Evolutionary conservation across 345 rosid species (phyloP).

Genomic region (Combretum micranthum): DNA sequence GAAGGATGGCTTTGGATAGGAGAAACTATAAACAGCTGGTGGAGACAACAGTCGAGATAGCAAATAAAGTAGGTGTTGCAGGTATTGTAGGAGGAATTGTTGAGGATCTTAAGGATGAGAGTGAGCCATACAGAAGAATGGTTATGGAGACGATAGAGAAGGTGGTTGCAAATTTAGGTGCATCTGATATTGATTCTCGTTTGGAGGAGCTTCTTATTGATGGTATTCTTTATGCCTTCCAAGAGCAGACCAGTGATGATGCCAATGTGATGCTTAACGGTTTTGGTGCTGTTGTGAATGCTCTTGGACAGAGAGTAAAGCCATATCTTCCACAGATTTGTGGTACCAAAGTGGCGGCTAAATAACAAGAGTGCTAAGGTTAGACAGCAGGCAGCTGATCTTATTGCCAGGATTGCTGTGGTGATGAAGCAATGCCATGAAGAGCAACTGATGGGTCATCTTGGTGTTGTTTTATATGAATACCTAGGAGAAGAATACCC

Average conservation of each 20-base stretch:
- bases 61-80: constrained; percentile 88
- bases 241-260: constrained; percentile 96
- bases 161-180: constrained; percentile 88
- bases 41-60: constrained; percentile 97
- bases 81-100: constrained; percentile 91
- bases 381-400: constrained; percentile 98
- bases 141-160: constrained; percentile 99
- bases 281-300: constrained; percentile 95
- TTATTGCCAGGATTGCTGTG: constrained; percentile 92
- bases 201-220: constrained; percentile 96
- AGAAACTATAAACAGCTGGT: constrained; percentile 92
- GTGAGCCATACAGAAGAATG: constrained; percentile 91
- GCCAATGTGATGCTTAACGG: constrained; percentile 99
- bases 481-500: constrained; percentile 99
- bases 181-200: constrained; percentile 89
- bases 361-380: constrained; percentile 99
- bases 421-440: constrained; percentile 99
- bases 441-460: constrained; percentile 99
- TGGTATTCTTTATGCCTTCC: constrained; percentile 97
- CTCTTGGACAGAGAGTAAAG: constrained; percentile 94
- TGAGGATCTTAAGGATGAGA: constrained; percentile 95
- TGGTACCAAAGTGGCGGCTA: constrained; percentile 99
- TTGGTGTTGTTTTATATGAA: constrained; percentile 93
- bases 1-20: constrained; percentile 95
- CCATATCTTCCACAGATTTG: constrained; percentile 99